Base-by-base conservation (phyloP, 225 moss, liverwort and hornwort species). In the Marchantia paleacea region DNA sequence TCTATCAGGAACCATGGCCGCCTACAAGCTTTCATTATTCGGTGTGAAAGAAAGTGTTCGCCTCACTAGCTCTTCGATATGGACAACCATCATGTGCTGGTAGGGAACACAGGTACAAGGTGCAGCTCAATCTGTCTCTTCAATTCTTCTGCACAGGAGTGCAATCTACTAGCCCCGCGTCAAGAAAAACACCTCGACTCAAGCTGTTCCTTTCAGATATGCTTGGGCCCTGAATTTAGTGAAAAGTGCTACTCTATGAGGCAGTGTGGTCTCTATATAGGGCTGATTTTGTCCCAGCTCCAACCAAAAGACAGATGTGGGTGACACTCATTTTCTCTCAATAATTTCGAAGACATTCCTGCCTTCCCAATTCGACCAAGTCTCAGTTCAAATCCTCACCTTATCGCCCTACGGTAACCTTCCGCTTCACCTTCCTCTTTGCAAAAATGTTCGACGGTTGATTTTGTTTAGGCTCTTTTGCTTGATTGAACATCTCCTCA, bases 371-470 rank as follows among this genome's bases (percentile, higher is more conserved):
- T 29, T 31, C 62, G 26, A 78, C 18, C 67, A 3, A 75, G 65
- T 52, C 26, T 65, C 48, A 25, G 62, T 74, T 55, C 22, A 75
- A 78, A 28, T 57, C 55, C 65, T 64, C 60, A 6, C 30, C 66
- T 83, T 85, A 91, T 68, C 86, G 84, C 80, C 90, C 91, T 64
- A 85, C 86, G 4, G 90, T 91, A 70, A 97, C 96, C 85, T 91
- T 97, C 52, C 94, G 85, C 88, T 94, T 97, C 52, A 97, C 96
- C 83, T 94, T 97, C 86, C 96, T 91, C 82, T 93, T 97, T 0
- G 92, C 88, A 83, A 97, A 97, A 55, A 94, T 91, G 69, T 93
- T 93, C 0, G 94, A 86, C 67, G 87, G 85, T 88, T 91, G 92
- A 64, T 71, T 89, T 89, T 91, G 94, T 82, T 80, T 92, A 55